These are phyloP conservation scores for Suillus weaverae DNA, from an alignment of 768 basidiomycete genomes.

Conservation along the genomic window DNA sequence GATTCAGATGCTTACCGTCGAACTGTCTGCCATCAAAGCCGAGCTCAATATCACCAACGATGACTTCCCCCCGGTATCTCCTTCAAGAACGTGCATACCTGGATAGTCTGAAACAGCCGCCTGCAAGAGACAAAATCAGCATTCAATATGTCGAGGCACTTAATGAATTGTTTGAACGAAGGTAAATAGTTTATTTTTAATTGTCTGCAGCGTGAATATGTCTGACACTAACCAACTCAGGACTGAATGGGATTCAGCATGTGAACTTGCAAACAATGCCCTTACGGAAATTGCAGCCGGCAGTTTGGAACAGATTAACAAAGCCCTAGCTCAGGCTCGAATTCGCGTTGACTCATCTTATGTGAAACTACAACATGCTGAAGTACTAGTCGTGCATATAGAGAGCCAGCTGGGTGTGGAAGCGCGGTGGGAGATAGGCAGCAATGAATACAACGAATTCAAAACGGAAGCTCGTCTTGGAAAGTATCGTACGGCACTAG, in stretches of 20 bases:
- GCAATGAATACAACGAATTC: too few relatives aligned
- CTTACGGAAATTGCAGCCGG: neutral
- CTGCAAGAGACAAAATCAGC: neutral
- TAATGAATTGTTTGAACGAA: neutral
- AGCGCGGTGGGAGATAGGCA: too few relatives aligned
- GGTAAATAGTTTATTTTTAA: neutral
- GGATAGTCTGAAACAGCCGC: neutral
- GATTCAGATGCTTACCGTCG: neutral
- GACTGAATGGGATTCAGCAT: too few relatives aligned
- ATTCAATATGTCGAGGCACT: neutral
- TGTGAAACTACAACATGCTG: constrained; percentile 3
- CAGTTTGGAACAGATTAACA: neutral
- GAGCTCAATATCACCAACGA: neutral
- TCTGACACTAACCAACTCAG: too few relatives aligned
- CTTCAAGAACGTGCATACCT: neutral
- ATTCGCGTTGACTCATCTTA: constrained; percentile 1
- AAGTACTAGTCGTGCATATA: constrained; percentile 3
- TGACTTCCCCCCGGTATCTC: neutral
- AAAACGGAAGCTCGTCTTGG: too few relatives aligned
- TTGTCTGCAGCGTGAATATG: too few relatives aligned
- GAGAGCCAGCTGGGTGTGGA: constrained; percentile 5
- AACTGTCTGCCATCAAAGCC: neutral
- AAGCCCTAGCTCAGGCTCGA: neutral
- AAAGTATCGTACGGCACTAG: too few relatives aligned
- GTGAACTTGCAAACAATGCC: too few relatives aligned